phyloP scores from a whole-genome alignment of 1,284 basidiomycete species.

The Apiotrichum montevideense region DNA sequence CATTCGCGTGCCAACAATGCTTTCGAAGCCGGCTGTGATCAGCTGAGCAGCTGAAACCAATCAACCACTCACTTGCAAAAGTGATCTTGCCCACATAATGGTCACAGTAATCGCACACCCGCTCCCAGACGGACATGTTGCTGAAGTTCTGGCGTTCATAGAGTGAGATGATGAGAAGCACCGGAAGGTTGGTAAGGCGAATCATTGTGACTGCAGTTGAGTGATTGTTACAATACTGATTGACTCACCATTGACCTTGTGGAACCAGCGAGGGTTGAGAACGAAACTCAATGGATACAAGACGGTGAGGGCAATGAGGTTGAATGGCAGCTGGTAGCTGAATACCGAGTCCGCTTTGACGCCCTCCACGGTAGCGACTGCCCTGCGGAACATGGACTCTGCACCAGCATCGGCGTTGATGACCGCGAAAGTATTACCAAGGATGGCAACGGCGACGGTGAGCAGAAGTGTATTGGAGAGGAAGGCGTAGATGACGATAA shows the following conservation, averaged over 20 bases:
- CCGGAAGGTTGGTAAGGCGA: slow-evolving; percentile 74
- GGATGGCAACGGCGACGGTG: slow-evolving; percentile 57
- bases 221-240: not conserved
- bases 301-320: slow-evolving; percentile 69
- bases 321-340: slow-evolving; percentile 86
- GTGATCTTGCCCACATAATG: slow-evolving; percentile 60
- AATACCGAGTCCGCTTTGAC: slow-evolving; percentile 67
- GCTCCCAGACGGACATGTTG: slow-evolving; percentile 65
- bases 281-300: slow-evolving; percentile 78
- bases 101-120: slow-evolving; percentile 60
- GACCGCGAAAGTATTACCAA: slow-evolving; percentile 86
- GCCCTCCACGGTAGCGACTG: slow-evolving; percentile 83
- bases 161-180: slow-evolving; percentile 70
- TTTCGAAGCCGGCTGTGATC: slow-evolving; percentile 66
- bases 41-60: not conserved
- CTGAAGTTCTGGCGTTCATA: slow-evolving; percentile 69
- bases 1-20: slow-evolving; percentile 59
- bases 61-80: slow-evolving; percentile 57
- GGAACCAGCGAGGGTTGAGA: slow-evolving; percentile 58
- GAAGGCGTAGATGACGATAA: slow-evolving; percentile 78
- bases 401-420: slow-evolving; percentile 87
- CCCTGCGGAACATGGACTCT: slow-evolving; percentile 90
- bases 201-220: slow-evolving; percentile 36
- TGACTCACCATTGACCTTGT: slow-evolving; percentile 57
- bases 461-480: slow-evolving; percentile 67